Evolutionary conservation across 345 rosid species (phyloP), one percentile per base, ranked within the genome.

Genomic region (Eucalyptus curtisii): DNA sequence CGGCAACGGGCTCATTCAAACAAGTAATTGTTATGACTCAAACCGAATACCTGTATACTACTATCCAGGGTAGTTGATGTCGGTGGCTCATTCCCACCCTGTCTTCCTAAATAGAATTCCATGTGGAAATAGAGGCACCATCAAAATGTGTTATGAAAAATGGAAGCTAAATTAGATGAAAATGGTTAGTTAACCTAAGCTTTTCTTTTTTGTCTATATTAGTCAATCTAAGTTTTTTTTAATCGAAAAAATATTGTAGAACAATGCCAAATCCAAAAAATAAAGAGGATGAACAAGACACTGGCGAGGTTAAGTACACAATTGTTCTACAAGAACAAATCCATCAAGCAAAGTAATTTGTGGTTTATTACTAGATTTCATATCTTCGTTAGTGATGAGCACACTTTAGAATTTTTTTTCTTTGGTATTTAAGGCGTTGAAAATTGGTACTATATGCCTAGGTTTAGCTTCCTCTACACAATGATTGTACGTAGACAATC

Each of bases 391-490:
- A 27, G 17, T 61, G 33, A 61, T 27, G 68, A 30, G 1, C 68
- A 27, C 16, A 27, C 4, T 27, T 2, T 0, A 6, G 0, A 27
- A 19, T 6, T 59, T 61, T 12, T 12, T 61, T 27, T 10, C 8
- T 27, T 3, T 30, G 13, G 7, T 30, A 27, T 61, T 7, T 30
- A 61, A 5, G 33, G 16, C 0, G 0, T 61, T 61, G 68, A 13
- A 4, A 13, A 30, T 61, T 13, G 68, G 33, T 30, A 0, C 8
- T 61, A 30, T 30, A 3, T 30, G 31, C 68, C 33, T 3, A 12
- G 0, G 4, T 61, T 30, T 30, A 10, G 8, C 33, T 61, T 61
- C 31, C n/a, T 61, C 31, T 61, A 30, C 4, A 61, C 76, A 16
- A n/a, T 30, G 19, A 15, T 30, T 13, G 15, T 64, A 30, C 0